Evolutionary conservation across 2,329 filamentous ascomycete genomes (phyloP).

Genomic region (Colletotrichum caudatum): DNA sequence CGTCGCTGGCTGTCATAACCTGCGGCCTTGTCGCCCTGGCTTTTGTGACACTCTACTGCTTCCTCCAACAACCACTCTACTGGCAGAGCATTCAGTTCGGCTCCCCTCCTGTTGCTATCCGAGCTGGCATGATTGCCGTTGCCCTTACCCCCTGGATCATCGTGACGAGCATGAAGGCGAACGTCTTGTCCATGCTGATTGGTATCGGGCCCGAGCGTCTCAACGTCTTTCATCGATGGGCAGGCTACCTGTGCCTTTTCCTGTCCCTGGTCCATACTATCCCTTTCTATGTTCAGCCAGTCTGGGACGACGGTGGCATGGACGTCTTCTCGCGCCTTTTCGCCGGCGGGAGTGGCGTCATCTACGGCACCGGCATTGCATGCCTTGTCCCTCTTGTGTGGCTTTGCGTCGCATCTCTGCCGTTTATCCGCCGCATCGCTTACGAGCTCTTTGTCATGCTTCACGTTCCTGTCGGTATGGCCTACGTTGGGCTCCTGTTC

Average conservation of each 20-base stretch:
- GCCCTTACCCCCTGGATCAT: constrained; percentile 95
- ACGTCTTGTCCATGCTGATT: constrained; percentile 84
- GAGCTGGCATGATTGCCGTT: constrained; percentile 91
- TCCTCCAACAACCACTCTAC: constrained; percentile 88
- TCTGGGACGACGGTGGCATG: constrained; percentile 84
- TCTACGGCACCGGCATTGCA: constrained; percentile 88
- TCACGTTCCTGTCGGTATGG: constrained; percentile 83
- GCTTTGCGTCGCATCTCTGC: constrained; percentile 87
- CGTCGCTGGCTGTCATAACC: constrained; percentile 78
- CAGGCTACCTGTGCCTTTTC: constrained; percentile 86
- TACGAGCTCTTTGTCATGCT: constrained; percentile 89
- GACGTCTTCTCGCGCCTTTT: constrained; percentile 78
- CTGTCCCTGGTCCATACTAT: constrained; percentile 86
- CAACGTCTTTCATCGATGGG: constrained; percentile 94
- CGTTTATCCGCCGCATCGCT: constrained; percentile 78
- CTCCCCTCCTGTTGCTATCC: constrained; percentile 87
- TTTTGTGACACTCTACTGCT: constrained; percentile 85
- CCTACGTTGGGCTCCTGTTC: constrained; percentile 87
- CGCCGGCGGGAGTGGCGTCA: constrained; percentile 71
- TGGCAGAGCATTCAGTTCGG: constrained; percentile 89
- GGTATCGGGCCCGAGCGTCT: constrained; percentile 93
- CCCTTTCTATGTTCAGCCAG: constrained; percentile 89
- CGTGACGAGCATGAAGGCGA: constrained; percentile 90
- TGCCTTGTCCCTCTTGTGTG: constrained; percentile 84
- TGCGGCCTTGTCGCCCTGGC: constrained; percentile 75